A percentile compares a stretch with the other conserved stretches of the same genome.
Evolutionary conservation across 1,284 basidiomycete genomes (phyloP).

Genomic region (Coriolopsis trogii): DNA sequence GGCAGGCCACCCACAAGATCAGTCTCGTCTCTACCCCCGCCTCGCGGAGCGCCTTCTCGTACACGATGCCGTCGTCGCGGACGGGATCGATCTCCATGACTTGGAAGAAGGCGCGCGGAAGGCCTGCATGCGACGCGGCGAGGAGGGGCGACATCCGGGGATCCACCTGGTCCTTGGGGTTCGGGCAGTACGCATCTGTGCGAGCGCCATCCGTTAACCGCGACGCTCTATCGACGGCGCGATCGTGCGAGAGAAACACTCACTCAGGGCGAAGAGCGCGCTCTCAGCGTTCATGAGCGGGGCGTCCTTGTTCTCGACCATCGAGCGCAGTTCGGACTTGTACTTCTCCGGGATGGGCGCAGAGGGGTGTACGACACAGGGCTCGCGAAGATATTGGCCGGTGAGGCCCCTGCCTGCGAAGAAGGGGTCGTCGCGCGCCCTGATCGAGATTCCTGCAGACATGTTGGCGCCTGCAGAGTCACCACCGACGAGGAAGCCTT

Average conservation of each 20-base stretch:
- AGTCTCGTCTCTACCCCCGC: constrained; percentile 24
- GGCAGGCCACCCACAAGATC: constrained; percentile 6
- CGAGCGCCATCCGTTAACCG: neutral
- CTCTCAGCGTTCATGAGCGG: constrained; percentile 8
- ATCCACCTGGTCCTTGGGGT: neutral
- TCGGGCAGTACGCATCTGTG: neutral
- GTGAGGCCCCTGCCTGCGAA: constrained; percentile 14
- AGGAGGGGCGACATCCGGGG: constrained; percentile 8
- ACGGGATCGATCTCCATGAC: constrained; percentile 25
- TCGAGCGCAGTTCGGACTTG: constrained; percentile 24
- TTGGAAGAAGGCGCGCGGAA: constrained; percentile 29
- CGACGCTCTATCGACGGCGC: neutral
- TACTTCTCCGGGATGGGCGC: constrained; percentile 15
- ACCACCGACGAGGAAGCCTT: constrained; percentile 30
- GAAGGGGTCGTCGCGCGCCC: constrained; percentile 24
- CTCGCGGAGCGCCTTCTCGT: constrained; percentile 26
- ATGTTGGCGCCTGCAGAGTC: constrained; percentile 28
- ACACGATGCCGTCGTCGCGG: constrained; percentile 30
- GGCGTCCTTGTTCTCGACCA: constrained; percentile 25
- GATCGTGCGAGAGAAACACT: constrained; percentile 7
- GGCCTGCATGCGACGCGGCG: constrained; percentile 14
- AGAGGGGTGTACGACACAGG: constrained; percentile 8
- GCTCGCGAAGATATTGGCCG: constrained; percentile 14
- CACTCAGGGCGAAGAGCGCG: neutral
- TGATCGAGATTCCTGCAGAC: constrained; percentile 17